phyloP scores from a whole-genome alignment of 2,329 filamentous ascomycete genomes.

The Anisogramma anomala region DNA sequence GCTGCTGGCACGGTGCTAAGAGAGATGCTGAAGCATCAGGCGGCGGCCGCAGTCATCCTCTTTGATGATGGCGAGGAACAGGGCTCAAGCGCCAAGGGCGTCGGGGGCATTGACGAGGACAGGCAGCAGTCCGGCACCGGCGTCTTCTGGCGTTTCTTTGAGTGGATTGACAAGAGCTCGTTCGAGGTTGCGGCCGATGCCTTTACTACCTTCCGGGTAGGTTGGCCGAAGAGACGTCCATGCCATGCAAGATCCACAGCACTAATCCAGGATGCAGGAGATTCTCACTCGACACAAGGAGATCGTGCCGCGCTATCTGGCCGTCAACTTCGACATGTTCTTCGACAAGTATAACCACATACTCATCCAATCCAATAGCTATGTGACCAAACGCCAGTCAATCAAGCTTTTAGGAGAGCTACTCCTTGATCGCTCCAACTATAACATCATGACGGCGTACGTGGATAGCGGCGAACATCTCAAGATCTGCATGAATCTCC shows the following conservation, averaged over 20 bases:
- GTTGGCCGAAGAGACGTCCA: constrained; percentile 18
- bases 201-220: constrained; percentile 90
- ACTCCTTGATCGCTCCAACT: constrained; percentile 86
- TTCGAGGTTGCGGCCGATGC: constrained; percentile 97
- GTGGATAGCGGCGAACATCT: constrained; percentile 91
- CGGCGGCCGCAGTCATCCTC: constrained; percentile 78
- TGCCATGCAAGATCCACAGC: neutral
- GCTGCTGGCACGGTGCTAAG: constrained; percentile 81
- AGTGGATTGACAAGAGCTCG: constrained; percentile 91
- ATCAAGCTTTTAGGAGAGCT: constrained; percentile 97
- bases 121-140: constrained; percentile 66
- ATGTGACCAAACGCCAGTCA: constrained; percentile 95
- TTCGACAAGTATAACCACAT: constrained; percentile 82
- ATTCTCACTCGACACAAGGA: constrained; percentile 89
- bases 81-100: constrained; percentile 61
- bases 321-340: constrained; percentile 85
- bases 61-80: constrained; percentile 74
- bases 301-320: constrained; percentile 76
- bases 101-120: constrained; percentile 67
- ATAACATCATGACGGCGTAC: constrained; percentile 95
- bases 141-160: constrained; percentile 93
- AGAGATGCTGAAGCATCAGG: constrained; percentile 81
- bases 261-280: constrained; percentile 44
- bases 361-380: constrained; percentile 83
- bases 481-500: constrained; percentile 95